phyloP scores from a whole-genome alignment of 2,329 filamentous ascomycete species.

The Aspergillus ustus region DNA sequence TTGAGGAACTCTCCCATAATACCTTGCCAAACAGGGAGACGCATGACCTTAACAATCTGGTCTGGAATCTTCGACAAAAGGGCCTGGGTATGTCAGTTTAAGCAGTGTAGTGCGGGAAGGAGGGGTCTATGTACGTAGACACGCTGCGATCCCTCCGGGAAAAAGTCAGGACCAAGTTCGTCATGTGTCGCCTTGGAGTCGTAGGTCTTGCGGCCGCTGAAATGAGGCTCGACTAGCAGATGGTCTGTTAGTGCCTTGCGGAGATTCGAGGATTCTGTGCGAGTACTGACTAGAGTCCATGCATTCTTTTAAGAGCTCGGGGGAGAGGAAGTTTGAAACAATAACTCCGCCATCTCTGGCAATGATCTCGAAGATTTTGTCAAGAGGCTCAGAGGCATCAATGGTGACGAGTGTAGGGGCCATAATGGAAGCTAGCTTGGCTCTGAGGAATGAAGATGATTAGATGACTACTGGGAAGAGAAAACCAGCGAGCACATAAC shows the following conservation, averaged over 20 bases:
- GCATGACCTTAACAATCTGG: conserved; percentile 10
- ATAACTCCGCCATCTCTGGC: conserved; percentile 8
- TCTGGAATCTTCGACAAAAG: conserved; percentile 8
- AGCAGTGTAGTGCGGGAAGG: not conserved
- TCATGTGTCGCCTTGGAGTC: conserved; percentile 8
- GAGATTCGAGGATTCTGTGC: too few species aligned
- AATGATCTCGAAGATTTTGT: conserved; percentile 5
- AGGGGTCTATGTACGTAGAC: conserved; percentile 4
- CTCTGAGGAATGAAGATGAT: not conserved
- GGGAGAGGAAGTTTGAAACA: conserved; percentile 7
- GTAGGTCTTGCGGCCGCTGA: conserved; percentile 9
- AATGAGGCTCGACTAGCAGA: conserved; percentile 5
- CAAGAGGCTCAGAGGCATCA: conserved; percentile 6
- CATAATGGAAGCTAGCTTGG: not conserved
- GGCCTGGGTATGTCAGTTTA: not conserved
- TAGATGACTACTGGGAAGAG: not conserved
- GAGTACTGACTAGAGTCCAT: conserved; percentile 7
- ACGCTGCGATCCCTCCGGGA: conserved; percentile 10
- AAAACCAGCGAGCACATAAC: not conserved
- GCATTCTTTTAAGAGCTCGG: conserved; percentile 11
- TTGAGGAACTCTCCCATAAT: conserved; percentile 9
- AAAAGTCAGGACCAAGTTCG: conserved; percentile 12
- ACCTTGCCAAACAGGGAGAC: conserved; percentile 9
- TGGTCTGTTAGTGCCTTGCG: not conserved
- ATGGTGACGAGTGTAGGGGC: conserved; percentile 8